A percentile compares a stretch with the other conserved stretches of the same genome.
phyloP scores from a whole-genome alignment of 2,329 filamentous ascomycete genomes.

The Xylaria sp. region DNA sequence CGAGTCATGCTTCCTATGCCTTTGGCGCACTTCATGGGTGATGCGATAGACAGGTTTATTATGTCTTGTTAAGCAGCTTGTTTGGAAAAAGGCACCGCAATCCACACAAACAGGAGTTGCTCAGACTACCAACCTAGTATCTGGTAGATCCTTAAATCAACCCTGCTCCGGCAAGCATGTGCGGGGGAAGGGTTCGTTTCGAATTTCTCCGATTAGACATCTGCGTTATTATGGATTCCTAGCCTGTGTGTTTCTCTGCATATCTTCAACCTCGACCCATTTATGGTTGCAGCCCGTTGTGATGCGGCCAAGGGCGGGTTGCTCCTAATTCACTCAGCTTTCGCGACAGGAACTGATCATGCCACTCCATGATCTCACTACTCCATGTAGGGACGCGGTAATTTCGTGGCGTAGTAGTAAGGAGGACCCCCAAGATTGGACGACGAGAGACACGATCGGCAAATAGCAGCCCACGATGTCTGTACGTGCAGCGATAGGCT shows the following conservation, averaged over 20 bases:
- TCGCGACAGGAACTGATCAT: not conserved
- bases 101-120: not conserved
- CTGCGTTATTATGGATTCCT: not conserved
- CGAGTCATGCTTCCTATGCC: not conserved
- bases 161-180: not conserved
- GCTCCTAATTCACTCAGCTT: not conserved
- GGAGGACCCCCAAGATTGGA: constrained; percentile 26
- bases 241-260: not conserved
- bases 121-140: not conserved
- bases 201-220: constrained; percentile 5
- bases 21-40: not conserved
- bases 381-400: constrained; percentile 7
- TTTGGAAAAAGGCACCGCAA: not conserved
- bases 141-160: no score
- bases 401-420: constrained; percentile 17
- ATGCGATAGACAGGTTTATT: not conserved
- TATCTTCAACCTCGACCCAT: not conserved
- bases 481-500: constrained; percentile 35
- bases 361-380: not conserved
- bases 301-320: not conserved
- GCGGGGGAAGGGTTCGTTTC: not conserved
- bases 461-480: constrained; percentile 30
- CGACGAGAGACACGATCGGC: constrained; percentile 31
- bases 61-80: not conserved
- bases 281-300: constrained; percentile 2